Conservation (phyloP, 192 early-diverging fungal genomes). For the Coemansia sp. region DNA sequence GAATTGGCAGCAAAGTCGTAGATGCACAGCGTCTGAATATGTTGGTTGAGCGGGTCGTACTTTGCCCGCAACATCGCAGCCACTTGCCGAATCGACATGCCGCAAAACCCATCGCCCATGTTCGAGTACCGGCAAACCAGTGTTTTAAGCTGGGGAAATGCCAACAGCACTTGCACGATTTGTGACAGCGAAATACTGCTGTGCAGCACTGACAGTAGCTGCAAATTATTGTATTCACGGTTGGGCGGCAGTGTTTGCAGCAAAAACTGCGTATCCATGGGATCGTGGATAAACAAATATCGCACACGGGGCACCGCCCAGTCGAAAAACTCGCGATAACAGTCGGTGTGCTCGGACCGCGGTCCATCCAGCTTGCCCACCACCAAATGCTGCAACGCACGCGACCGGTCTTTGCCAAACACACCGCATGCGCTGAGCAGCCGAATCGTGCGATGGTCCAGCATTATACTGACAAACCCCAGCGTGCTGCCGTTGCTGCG, state of each 20-base stretch:
- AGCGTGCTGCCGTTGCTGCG: constrained; percentile 4
- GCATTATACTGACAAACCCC: not conserved
- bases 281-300: constrained; percentile 5
- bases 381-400: constrained; percentile 1
- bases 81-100: constrained; percentile 4
- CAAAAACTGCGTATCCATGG: not conserved
- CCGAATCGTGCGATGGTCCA: not conserved
- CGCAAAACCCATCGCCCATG: constrained; percentile 10
- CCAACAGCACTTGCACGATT: not conserved
- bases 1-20: not conserved
- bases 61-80: not conserved
- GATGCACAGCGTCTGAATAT: not conserved
- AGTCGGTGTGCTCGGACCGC: not conserved
- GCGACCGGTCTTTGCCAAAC: not conserved
- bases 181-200: not conserved
- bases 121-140: not conserved
- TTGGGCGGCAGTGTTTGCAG: not conserved
- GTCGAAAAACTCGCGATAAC: not conserved
- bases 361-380: not conserved
- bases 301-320: not conserved
- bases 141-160: not conserved
- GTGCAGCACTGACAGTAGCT: not conserved
- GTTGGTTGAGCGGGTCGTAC: not conserved
- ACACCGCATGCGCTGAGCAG: not conserved
- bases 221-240: not conserved